phyloP scores from a whole-genome alignment of 345 rosid genomes.

The Eucalyptus rudis region DNA sequence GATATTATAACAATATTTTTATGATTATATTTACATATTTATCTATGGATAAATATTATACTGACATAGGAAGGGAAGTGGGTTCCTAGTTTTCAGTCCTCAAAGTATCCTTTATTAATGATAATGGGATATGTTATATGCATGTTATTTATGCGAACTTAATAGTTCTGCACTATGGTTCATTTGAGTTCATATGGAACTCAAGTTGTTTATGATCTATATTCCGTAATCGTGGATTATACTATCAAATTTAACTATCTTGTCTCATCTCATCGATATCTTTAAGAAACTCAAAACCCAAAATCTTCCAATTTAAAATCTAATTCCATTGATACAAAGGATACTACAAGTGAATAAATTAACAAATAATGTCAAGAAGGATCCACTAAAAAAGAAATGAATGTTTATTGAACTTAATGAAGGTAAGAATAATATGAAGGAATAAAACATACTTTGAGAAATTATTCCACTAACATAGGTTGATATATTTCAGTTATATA shows the following conservation, averaged over 20 bases:
- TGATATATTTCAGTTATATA: background rate
- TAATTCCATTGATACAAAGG: background rate
- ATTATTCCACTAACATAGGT: background rate
- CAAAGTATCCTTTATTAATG: background rate
- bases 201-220: background rate
- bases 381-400: background rate
- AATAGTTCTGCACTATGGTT: background rate
- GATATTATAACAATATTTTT: background rate
- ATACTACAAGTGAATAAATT: background rate
- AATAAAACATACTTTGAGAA: background rate
- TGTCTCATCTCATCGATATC: background rate
- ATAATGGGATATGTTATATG: background rate
- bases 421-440: background rate
- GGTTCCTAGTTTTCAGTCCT: background rate
- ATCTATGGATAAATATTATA: background rate
- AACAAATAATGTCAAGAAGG: background rate
- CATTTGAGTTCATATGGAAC: background rate
- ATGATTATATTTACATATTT: background rate
- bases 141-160: background rate
- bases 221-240: background rate
- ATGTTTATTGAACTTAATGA: background rate
- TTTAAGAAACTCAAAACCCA: background rate
- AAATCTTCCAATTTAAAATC: background rate
- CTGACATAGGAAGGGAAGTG: background rate
- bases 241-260: background rate